A percentile compares a stretch with the other conserved stretches of the same genome.
These are phyloP conservation scores for Ophiostoma ulmi DNA, from an alignment of 2,329 filamentous ascomycete genomes.

Conservation along the genomic window DNA sequence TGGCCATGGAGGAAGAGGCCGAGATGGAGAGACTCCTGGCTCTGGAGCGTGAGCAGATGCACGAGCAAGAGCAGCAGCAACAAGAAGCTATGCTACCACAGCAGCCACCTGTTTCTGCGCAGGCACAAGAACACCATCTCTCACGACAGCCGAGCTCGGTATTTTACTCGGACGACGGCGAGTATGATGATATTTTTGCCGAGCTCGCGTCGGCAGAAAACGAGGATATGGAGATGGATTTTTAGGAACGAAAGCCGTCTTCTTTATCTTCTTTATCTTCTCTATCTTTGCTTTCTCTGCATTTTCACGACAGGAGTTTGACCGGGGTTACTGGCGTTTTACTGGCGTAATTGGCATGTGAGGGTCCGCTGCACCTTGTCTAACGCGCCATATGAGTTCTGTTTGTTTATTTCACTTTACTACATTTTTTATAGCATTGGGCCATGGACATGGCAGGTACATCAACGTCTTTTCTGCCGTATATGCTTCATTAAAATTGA, in stretches of 20 bases:
- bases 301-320: not conserved
- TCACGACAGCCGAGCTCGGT: conserved; percentile 34
- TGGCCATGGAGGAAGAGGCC: conserved; percentile 48
- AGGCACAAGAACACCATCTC: not conserved
- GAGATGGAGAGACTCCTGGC: conserved; percentile 46
- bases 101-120: not conserved
- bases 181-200: conserved; percentile 61
- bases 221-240: conserved; percentile 44
- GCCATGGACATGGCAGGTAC: not conserved
- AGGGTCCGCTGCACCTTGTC: not conserved
- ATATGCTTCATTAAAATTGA: not conserved
- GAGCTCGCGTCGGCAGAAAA: conserved; percentile 53
- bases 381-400: not conserved
- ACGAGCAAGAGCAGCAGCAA: conserved; percentile 4
- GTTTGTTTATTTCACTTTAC: not conserved
- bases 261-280: not conserved
- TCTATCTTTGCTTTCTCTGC: not conserved
- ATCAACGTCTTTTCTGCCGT: not conserved
- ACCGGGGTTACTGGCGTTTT: not conserved
- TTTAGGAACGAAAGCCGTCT: not conserved
- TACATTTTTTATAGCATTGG: not conserved
- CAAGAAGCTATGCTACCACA: not conserved
- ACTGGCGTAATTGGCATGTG: not conserved
- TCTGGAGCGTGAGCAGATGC: not conserved
- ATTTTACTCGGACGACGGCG: conserved; percentile 50